Conservation (phyloP, 208 protist species). For the Leishmania lainsoni region DNA sequence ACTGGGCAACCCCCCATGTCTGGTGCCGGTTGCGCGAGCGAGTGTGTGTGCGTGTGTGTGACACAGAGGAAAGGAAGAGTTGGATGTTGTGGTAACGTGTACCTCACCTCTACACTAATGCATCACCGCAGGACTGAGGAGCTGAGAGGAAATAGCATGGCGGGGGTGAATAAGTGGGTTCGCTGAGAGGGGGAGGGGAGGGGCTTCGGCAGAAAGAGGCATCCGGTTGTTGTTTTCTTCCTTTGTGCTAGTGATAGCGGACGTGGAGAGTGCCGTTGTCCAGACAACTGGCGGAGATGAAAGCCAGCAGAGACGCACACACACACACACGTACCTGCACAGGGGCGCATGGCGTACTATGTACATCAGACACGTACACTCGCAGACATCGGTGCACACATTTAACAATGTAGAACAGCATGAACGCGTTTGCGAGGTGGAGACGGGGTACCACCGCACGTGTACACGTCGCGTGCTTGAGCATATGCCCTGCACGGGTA, state of each 20-base stretch:
- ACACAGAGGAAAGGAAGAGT: background rate
- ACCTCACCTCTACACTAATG: background rate
- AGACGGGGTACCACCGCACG: background rate
- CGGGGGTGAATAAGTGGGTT: too few relatives aligned
- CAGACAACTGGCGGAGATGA: background rate
- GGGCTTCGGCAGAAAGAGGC: background rate
- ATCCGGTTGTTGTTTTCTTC: background rate
- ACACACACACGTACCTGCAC: background rate
- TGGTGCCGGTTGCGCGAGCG: background rate
- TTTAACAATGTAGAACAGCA: background rate
- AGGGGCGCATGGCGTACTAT: background rate
- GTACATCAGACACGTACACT: constrained; percentile 2
- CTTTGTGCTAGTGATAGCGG: background rate
- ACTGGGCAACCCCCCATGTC: background rate
- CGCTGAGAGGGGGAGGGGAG: background rate
- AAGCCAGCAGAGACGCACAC: background rate
- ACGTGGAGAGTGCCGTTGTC: background rate
- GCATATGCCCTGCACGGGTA: background rate
- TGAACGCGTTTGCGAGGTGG: background rate
- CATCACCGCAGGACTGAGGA: background rate
- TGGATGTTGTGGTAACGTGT: background rate
- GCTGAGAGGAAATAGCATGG: background rate
- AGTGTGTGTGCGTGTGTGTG: background rate
- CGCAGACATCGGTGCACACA: background rate
- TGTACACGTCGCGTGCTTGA: background rate